Percentiles rank a stretch among this genome's conserved stretches.
Conservation (phyloP, 768 basidiomycete species). For the Tubosaeta brunneosetosa region DNA sequence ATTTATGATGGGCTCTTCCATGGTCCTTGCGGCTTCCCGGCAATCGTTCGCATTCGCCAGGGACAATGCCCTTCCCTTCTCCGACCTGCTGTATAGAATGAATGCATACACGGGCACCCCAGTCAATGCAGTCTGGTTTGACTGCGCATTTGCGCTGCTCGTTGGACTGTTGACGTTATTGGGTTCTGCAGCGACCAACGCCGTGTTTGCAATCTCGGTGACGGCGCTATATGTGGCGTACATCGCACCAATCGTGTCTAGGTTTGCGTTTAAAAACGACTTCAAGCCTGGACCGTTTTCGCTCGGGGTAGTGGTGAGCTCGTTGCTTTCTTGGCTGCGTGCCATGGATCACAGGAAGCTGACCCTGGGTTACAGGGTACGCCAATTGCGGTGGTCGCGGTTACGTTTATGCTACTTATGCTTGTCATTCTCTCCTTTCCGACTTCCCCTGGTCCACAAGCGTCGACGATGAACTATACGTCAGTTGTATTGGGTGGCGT, state of each 20-base stretch:
- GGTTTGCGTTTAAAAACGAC: constrained; percentile 42
- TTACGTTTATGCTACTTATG: constrained; percentile 64
- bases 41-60: constrained; percentile 54
- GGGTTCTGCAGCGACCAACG: constrained; percentile 49
- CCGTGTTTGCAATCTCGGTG: constrained; percentile 47
- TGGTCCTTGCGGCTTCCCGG: constrained; percentile 45
- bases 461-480: constrained; percentile 64
- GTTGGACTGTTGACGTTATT: constrained; percentile 51
- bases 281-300: constrained; percentile 44
- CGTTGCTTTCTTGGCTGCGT: neutral
- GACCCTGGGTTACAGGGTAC: constrained; percentile 37
- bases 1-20: constrained; percentile 41
- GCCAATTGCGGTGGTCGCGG: constrained; percentile 48
- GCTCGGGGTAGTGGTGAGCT: constrained; percentile 37
- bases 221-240: constrained; percentile 42
- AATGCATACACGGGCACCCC: constrained; percentile 49
- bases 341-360: neutral
- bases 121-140: constrained; percentile 56
- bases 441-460: constrained; percentile 39
- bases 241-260: constrained; percentile 43
- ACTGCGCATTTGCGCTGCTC: constrained; percentile 36
- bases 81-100: constrained; percentile 47
- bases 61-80: constrained; percentile 57
- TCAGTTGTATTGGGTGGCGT: constrained; percentile 60
- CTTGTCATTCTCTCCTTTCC: constrained; percentile 60